Percentiles rank a stretch among this genome's conserved stretches.
Evolutionary conservation across 495 filamentous ascomycete genomes (phyloP).

Genomic region (Ramalina intermedia): DNA sequence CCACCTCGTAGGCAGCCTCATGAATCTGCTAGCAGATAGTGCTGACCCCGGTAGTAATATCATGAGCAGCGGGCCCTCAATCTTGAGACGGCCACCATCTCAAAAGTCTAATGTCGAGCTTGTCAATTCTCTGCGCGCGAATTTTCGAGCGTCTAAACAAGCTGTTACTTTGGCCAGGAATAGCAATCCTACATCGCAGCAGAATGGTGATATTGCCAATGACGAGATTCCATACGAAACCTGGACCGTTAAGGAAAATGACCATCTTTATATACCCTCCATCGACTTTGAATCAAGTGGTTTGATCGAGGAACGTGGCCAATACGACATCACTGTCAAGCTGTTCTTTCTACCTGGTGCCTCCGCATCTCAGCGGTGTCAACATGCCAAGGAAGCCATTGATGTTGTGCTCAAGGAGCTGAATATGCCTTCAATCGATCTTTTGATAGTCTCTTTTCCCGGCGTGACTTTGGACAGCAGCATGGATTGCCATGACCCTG

Average conservation of each 20-base stretch:
- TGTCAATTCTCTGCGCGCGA: constrained; percentile 67
- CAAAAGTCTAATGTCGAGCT: constrained; percentile 81
- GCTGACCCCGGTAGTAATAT: constrained; percentile 51
- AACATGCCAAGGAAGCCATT: constrained; percentile 62
- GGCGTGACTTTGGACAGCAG: constrained; percentile 60
- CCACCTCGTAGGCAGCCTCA: constrained; percentile 50
- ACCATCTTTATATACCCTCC: constrained; percentile 58
- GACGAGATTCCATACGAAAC: constrained; percentile 23
- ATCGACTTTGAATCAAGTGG: constrained; percentile 57
- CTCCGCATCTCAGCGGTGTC: constrained; percentile 40
- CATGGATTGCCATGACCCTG: constrained; percentile 72
- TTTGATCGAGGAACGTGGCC: constrained; percentile 58
- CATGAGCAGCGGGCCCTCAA: constrained; percentile 61
- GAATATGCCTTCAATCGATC: constrained; percentile 58
- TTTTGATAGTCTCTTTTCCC: constrained; percentile 86
- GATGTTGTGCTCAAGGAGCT: constrained; percentile 66
- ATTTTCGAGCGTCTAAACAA: constrained; percentile 59
- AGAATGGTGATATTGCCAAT: constrained; percentile 13
- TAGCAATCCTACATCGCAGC: constrained; percentile 15
- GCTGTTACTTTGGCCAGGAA: constrained; percentile 20
- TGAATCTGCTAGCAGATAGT: constrained; percentile 5
- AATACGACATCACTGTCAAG: constrained; percentile 90
- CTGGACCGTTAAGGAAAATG: constrained; percentile 52
- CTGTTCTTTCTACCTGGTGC: constrained; percentile 76
- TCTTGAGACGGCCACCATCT: constrained; percentile 58